Evolutionary conservation across 2,329 filamentous ascomycete species (phyloP).

Genomic region (Aspergillus japonicus): DNA sequence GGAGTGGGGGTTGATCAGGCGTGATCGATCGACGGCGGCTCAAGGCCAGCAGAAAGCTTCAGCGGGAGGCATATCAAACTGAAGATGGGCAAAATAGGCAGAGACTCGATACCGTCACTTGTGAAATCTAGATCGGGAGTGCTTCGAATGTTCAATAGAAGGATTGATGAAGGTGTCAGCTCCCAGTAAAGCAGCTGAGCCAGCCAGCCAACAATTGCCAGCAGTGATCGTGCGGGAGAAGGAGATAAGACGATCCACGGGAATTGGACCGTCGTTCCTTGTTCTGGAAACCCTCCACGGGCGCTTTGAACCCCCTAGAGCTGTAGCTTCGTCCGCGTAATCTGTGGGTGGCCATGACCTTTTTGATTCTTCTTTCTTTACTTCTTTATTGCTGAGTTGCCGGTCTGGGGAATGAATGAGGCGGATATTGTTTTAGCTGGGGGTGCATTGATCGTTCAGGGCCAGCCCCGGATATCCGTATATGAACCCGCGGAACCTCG

Average conservation of each 20-base stretch:
- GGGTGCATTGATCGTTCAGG: neutral
- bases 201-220: slow-evolving; percentile 10
- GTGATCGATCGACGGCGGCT: neutral
- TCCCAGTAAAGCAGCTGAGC: too few species aligned
- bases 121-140: too few species aligned
- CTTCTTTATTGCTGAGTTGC: neutral
- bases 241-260: slow-evolving; percentile 21
- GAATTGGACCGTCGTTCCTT: slow-evolving; percentile 23
- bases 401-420: neutral
- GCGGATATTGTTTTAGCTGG: neutral
- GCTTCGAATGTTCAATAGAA: neutral
- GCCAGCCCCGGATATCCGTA: neutral
- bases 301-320: slow-evolving; percentile 2
- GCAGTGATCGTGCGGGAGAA: slow-evolving; percentile 14
- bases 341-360: neutral
- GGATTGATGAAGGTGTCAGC: slow-evolving; percentile 16
- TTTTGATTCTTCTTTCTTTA: neutral
- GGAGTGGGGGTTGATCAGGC: neutral
- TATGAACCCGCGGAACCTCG: neutral
- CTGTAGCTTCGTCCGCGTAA: neutral
- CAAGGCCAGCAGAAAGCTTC: neutral
- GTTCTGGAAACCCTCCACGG: slow-evolving; percentile 18
- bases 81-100: neutral
- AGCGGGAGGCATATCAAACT: neutral
- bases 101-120: too few species aligned